These are phyloP conservation scores for Aspergillus fumigatiaffinis DNA, from an alignment of 2,329 filamentous ascomycete species.

Conservation along the genomic window DNA sequence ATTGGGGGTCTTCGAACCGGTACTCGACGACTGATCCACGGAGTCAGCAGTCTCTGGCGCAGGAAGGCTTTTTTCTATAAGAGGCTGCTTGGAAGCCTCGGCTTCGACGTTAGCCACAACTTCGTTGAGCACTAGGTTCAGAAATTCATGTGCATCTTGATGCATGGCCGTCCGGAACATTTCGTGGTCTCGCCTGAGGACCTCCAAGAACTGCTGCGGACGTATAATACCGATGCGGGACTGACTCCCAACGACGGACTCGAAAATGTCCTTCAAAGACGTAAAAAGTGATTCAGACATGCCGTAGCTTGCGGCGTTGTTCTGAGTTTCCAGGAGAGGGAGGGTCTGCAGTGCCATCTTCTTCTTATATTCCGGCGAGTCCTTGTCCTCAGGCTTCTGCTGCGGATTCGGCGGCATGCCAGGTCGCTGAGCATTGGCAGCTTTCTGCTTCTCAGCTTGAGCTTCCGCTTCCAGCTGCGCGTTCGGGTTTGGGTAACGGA, in stretches of 20 bases:
- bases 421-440: slow-evolving; percentile 30
- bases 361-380: slow-evolving; percentile 97
- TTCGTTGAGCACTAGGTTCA: slow-evolving; percentile 91
- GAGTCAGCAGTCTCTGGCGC: slow-evolving; percentile 45
- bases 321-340: slow-evolving; percentile 80
- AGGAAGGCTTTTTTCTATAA: slow-evolving; percentile 45
- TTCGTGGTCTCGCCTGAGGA: slow-evolving; percentile 90
- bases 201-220: slow-evolving; percentile 87
- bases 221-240: slow-evolving; percentile 86
- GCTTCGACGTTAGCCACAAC: slow-evolving; percentile 90
- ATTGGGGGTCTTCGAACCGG: slow-evolving; percentile 54
- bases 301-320: slow-evolving; percentile 74
- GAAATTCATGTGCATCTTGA: slow-evolving; percentile 96
- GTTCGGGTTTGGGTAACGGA: slow-evolving; percentile 60
- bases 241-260: slow-evolving; percentile 75
- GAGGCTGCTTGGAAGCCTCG: slow-evolving; percentile 54
- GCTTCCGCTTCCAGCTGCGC: slow-evolving; percentile 51
- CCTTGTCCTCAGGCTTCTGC: slow-evolving; percentile 81
- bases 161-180: slow-evolving; percentile 98
- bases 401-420: slow-evolving; percentile 54
- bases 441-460: slow-evolving; percentile 45
- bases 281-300: slow-evolving; percentile 97
- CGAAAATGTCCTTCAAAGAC: slow-evolving; percentile 92
- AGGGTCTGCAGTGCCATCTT: slow-evolving; percentile 87
- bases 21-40: slow-evolving; percentile 50